phyloP scores from a whole-genome alignment of 306 rosid genomes.

The Casuarina equisetifolia region DNA sequence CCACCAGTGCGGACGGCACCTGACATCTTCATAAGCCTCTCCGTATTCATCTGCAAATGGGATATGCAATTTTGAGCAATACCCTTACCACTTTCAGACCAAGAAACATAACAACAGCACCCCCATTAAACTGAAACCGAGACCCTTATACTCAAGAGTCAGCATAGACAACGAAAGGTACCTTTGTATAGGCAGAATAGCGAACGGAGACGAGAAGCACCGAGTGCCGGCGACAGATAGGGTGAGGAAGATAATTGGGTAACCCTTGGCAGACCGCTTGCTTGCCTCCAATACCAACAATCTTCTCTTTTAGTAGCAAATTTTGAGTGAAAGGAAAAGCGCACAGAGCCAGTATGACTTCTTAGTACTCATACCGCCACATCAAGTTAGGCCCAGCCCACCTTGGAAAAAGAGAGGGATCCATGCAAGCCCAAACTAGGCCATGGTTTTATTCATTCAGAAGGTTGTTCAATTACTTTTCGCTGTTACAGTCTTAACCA shows the following conservation, averaged over 20 bases:
- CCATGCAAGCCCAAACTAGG: not conserved
- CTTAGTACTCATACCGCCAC: too few species aligned
- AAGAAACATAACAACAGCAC: not conserved
- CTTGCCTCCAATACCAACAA: not conserved
- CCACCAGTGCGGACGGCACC: constrained; percentile 73
- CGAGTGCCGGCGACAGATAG: not conserved
- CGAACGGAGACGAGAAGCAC: not conserved
- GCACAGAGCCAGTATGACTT: too few species aligned
- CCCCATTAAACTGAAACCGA: not conserved
- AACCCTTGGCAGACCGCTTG: too few species aligned
- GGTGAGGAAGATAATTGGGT: not conserved
- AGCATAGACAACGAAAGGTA: not conserved
- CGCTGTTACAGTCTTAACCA: too few species aligned
- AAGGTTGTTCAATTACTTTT: too few species aligned
- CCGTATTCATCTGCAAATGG: constrained; percentile 48
- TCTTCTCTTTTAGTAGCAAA: not conserved
- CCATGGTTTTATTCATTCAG: too few species aligned
- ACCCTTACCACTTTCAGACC: not conserved
- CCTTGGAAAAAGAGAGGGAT: too few species aligned
- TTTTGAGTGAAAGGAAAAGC: too few species aligned
- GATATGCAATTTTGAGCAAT: not conserved
- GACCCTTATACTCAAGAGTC: not conserved
- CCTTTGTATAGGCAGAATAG: not conserved
- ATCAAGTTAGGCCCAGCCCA: too few species aligned
- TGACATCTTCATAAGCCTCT: constrained; percentile 60